Base-by-base conservation (phyloP, 1,284 basidiomycete genomes). In the Sphaerobolus stellatus region DNA sequence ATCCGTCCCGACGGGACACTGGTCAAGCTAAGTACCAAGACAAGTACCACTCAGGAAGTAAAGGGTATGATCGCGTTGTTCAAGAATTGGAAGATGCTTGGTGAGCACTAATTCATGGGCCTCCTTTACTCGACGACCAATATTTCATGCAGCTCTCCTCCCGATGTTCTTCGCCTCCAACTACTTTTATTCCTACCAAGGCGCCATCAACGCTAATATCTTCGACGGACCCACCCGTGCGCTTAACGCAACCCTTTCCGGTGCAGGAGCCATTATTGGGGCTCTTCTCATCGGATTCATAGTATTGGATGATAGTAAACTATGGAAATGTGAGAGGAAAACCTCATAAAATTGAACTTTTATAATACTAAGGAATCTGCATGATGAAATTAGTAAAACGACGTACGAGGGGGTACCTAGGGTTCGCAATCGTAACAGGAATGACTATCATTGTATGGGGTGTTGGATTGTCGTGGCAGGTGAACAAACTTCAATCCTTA, bases 381-480 rank as follows among this genome's bases (percentile, higher is more conserved):
- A 22, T 43, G 9, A 13, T 43, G 11, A 43, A 11, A 22, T 22
- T 11, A 9, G 13, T 43, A 9, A 9, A 11, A 9, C 41, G 41
- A 14, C 41, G 41, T 13, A 43, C 41, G 22, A 13, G 41, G 13
- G 41, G 41, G 9, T 43, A 43, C 20, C 13, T 43, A 22, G 41
- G 41, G 9, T 22, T 43, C 22, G 41, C 14, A 9, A 22, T 43
- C 20, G 41, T 43, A 9, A 43, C 55, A 66, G 62, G 49, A 72
- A 70, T 62, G 62, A 66, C 16, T 59, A 59, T n/a, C 60, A 63
- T 54, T 56, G 66, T 50, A 33, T 73, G 71, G 71, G 56, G 65
- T 29, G 66, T 66, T 53, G 70, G 61, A 11, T 66, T 74, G 48
- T 48, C 64, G 33, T 74, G 69, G 69, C 72, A 74, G 59, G 66